Conservation (phyloP, 2,329 filamentous ascomycete species). For the Ascochyta viciae-villosae region DNA sequence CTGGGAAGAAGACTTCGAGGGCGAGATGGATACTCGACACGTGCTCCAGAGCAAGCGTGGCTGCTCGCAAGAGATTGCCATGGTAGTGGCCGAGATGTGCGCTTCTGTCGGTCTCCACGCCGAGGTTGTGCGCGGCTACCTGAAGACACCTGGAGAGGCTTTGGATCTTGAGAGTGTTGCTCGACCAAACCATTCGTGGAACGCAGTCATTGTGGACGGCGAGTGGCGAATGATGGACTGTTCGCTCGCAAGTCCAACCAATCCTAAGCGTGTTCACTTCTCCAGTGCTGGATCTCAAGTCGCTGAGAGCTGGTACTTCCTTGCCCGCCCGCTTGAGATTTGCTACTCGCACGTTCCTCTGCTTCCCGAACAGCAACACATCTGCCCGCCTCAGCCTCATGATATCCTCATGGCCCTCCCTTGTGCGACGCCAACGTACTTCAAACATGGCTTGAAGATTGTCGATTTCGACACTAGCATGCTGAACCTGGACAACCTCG, state of each 20-base stretch:
- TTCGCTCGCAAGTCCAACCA: conserved; percentile 87
- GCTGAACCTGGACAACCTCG: conserved; percentile 84
- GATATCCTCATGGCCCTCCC: conserved; percentile 88
- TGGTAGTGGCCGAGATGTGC: conserved; percentile 93
- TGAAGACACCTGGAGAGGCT: conserved; percentile 84
- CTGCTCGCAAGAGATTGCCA: conserved; percentile 87
- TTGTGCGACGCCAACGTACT: conserved; percentile 84
- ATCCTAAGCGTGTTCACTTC: conserved; percentile 79
- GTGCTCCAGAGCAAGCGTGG: conserved; percentile 85
- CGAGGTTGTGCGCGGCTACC: conserved; percentile 86
- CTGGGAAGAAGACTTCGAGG: conserved; percentile 95
- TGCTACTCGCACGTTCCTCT: conserved; percentile 97
- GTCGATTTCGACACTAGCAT: conserved; percentile 90
- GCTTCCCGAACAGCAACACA: conserved; percentile 86
- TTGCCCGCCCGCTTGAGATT: conserved; percentile 84
- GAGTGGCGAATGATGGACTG: conserved; percentile 98
- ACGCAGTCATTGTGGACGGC: conserved; percentile 87
- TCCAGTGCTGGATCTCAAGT: conserved; percentile 72
- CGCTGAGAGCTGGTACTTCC: conserved; percentile 92
- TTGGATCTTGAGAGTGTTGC: conserved; percentile 79
- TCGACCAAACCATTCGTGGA: conserved; percentile 98
- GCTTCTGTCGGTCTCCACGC: conserved; percentile 84
- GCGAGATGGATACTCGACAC: conserved; percentile 79
- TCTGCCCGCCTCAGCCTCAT: conserved; percentile 85
- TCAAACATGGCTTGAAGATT: conserved; percentile 81